A percentile compares a stretch with the other conserved stretches of the same genome.
Evolutionary conservation across 1,284 basidiomycete species (phyloP).

Genomic region (Cerioporus squamosus): DNA sequence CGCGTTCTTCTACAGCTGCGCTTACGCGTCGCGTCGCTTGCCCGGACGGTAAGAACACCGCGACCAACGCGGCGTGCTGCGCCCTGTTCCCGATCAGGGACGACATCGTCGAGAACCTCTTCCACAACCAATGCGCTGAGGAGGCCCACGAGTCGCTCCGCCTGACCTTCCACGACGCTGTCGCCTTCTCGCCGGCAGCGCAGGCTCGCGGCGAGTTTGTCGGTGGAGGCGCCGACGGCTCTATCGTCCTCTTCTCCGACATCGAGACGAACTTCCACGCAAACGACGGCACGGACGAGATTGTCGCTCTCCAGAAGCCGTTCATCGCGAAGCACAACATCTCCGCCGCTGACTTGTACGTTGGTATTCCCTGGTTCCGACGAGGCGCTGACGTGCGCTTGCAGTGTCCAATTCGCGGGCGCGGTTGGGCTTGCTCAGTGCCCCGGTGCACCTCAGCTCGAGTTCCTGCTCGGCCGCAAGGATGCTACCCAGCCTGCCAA

Average conservation of each 20-base stretch:
- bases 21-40: slow-evolving; percentile 18
- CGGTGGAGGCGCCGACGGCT: slow-evolving; percentile 1
- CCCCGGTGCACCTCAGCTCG: slow-evolving; percentile 43
- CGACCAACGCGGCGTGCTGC: slow-evolving; percentile 42
- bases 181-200: slow-evolving; percentile 15
- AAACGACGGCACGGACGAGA: background rate
- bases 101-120: background rate
- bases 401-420: slow-evolving; percentile 41
- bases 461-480: slow-evolving; percentile 41
- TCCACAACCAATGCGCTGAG: background rate
- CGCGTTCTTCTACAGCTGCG: background rate
- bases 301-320: background rate
- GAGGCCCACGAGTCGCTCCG: background rate
- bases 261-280: background rate
- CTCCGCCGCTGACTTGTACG: background rate
- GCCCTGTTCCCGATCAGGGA: slow-evolving; percentile 34
- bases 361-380: background rate
- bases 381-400: background rate
- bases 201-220: slow-evolving; percentile 1
- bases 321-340: background rate
- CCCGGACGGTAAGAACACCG: slow-evolving; percentile 25
- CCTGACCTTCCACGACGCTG: slow-evolving; percentile 9
- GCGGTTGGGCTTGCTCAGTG: slow-evolving; percentile 45
- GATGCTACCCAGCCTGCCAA: slow-evolving; percentile 31
- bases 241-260: background rate